phyloP scores from a whole-genome alignment of 2,329 filamentous ascomycete genomes.

The Phialemonium atrogriseum region DNA sequence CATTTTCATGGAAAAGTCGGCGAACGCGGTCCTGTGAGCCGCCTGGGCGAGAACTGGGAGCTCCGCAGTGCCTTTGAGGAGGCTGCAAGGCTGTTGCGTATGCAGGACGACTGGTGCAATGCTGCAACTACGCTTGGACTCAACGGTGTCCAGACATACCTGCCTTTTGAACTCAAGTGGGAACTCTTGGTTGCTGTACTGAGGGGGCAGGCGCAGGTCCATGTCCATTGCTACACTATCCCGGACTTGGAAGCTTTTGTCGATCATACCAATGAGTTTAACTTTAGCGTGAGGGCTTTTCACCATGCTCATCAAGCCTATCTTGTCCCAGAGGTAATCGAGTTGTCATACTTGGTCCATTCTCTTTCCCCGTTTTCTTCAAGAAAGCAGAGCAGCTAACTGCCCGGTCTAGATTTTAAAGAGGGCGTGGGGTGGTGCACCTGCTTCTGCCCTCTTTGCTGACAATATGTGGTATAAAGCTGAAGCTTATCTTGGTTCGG shows the following conservation, averaged over 20 bases:
- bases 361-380: too few relatives aligned
- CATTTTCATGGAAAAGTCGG: slow-evolving; percentile 48
- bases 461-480: slow-evolving; percentile 61
- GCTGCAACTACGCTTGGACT: slow-evolving; percentile 40
- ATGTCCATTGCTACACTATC: slow-evolving; percentile 58
- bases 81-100: slow-evolving; percentile 44
- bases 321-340: too few relatives aligned
- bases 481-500: slow-evolving; percentile 51
- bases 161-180: slow-evolving; percentile 50
- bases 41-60: slow-evolving; percentile 61
- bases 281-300: slow-evolving; percentile 51
- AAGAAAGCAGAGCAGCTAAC: too few relatives aligned
- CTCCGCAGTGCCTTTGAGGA: slow-evolving; percentile 61
- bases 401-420: too few relatives aligned
- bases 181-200: slow-evolving; percentile 49
- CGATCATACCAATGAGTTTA: slow-evolving; percentile 57
- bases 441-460: slow-evolving; percentile 49
- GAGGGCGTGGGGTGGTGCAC: slow-evolving; percentile 44
- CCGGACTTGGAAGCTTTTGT: slow-evolving; percentile 57
- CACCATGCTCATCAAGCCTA: slow-evolving; percentile 57
- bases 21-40: slow-evolving; percentile 45
- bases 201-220: slow-evolving; percentile 54
- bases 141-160: slow-evolving; percentile 40
- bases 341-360: too few relatives aligned
- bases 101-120: slow-evolving; percentile 58